These are phyloP conservation scores for Malus fusca DNA, from an alignment of 306 rosid species.

Conservation along the genomic window DNA sequence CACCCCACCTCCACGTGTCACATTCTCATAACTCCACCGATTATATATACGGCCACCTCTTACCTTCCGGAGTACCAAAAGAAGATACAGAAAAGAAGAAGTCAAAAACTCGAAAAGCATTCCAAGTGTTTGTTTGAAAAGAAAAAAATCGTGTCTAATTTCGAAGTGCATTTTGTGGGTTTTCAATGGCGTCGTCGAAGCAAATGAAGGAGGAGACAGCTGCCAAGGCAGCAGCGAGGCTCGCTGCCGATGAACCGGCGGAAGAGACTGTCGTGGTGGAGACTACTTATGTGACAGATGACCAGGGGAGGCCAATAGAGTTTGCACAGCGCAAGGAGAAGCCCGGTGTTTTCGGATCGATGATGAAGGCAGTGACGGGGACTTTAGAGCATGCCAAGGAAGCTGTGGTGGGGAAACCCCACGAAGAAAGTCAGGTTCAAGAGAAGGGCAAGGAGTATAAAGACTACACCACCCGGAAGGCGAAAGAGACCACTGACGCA, in stretches of 20 bases:
- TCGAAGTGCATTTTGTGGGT: background rate
- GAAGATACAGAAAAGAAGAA: background rate
- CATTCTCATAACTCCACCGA: background rate
- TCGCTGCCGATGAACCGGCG: slow-evolving; percentile 45
- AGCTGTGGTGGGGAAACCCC: slow-evolving; percentile 54
- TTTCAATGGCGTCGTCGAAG: slow-evolving; percentile 48
- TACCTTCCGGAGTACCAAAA: background rate
- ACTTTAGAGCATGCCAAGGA: slow-evolving; percentile 59
- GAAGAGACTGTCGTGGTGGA: background rate
- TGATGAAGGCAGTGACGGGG: slow-evolving; percentile 44
- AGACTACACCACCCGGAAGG: background rate
- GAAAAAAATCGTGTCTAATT: background rate
- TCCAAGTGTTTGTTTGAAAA: background rate
- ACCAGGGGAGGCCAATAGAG: background rate
- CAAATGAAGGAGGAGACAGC: slow-evolving; percentile 54
- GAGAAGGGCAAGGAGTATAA: slow-evolving; percentile 2
- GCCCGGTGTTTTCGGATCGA: slow-evolving; percentile 53
- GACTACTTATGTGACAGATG: background rate
- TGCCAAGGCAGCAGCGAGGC: slow-evolving; percentile 47
- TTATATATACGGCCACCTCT: background rate
- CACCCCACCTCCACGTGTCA: background rate
- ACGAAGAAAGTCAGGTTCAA: background rate
- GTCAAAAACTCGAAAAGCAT: background rate
- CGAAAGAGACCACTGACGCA: slow-evolving; percentile 14
- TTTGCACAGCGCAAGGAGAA: slow-evolving; percentile 14